phyloP scores from a whole-genome alignment of 2,329 filamentous ascomycete species.

The Dothidotthia symphoricarpi region DNA sequence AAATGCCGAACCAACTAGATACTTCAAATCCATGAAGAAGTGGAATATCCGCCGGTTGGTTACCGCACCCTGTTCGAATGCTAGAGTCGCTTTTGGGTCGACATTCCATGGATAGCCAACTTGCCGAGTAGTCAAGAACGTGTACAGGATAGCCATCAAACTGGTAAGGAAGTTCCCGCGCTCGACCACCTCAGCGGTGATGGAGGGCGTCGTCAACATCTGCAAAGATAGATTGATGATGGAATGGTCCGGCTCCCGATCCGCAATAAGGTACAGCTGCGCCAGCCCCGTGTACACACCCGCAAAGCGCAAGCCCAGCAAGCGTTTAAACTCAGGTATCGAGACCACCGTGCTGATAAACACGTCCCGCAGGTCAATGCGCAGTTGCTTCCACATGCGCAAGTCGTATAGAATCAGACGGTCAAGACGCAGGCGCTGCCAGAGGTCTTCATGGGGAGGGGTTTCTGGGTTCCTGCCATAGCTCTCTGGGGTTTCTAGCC shows the following conservation, averaged over 20 bases:
- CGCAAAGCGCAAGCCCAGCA: constrained; percentile 89
- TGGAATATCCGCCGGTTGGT: constrained; percentile 96
- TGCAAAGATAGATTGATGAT: constrained; percentile 97
- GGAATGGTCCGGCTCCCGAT: constrained; percentile 94
- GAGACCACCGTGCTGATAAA: constrained; percentile 97
- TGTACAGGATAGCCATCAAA: constrained; percentile 93
- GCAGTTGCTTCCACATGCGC: constrained; percentile 92
- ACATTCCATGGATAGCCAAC: constrained; percentile 92
- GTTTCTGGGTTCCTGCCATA: constrained; percentile 63
- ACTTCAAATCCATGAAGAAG: constrained; percentile 93
- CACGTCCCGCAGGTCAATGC: constrained; percentile 84
- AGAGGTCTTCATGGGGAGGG: constrained; percentile 79
- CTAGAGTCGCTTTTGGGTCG: constrained; percentile 78
- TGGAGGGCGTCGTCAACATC: constrained; percentile 94
- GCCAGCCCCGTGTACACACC: constrained; percentile 91
- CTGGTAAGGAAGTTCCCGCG: constrained; percentile 94
- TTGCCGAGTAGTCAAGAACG: constrained; percentile 92
- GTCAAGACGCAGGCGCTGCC: constrained; percentile 84
- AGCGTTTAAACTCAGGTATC: constrained; percentile 92
- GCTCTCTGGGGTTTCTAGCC: constrained; percentile 75
- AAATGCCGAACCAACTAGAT: constrained; percentile 82
- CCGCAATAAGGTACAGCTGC: constrained; percentile 91
- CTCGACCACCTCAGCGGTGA: constrained; percentile 92
- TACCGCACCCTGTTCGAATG: constrained; percentile 91
- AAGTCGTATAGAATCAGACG: constrained; percentile 94